Evolutionary conservation across 176 grass and related monocot species (phyloP).

Genomic region (Carex scoparia): DNA sequence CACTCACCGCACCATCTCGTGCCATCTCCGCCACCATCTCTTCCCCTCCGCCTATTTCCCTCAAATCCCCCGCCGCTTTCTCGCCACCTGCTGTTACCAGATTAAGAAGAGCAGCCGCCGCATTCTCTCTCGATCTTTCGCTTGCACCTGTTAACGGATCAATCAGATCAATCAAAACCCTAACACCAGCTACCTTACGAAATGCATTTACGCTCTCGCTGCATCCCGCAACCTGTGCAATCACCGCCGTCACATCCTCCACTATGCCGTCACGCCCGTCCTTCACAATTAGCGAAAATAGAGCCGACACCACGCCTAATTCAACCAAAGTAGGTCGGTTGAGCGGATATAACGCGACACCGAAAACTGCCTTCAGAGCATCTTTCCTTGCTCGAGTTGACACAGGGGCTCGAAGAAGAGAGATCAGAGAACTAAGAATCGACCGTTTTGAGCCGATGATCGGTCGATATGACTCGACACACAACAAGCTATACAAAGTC

Average conservation of each 20-base stretch:
- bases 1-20: constrained; percentile 29
- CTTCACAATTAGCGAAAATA: constrained; percentile 63
- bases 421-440: constrained; percentile 50
- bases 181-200: constrained; percentile 46
- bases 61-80: constrained; percentile 35
- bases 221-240: constrained; percentile 88
- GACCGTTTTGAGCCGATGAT: constrained; percentile 42
- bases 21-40: constrained; percentile 48
- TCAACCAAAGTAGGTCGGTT: constrained; percentile 49
- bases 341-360: constrained; percentile 52
- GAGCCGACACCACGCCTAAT: constrained; percentile 43
- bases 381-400: constrained; percentile 72
- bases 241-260: constrained; percentile 80
- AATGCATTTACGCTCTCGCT: constrained; percentile 68
- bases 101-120: constrained; percentile 67
- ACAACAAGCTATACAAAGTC: constrained; percentile 70
- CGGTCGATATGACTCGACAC: constrained; percentile 54
- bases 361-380: constrained; percentile 85
- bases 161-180: constrained; percentile 64
- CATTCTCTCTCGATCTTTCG: constrained; percentile 60
- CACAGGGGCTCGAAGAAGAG: constrained; percentile 35
- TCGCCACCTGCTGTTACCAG: constrained; percentile 68
- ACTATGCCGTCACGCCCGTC: constrained; percentile 55
- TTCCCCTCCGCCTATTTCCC: constrained; percentile 46
- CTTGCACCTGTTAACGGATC: constrained; percentile 32